These are phyloP conservation scores for Suillus decipiens DNA, from an alignment of 768 basidiomycete genomes.

Conservation along the genomic window DNA sequence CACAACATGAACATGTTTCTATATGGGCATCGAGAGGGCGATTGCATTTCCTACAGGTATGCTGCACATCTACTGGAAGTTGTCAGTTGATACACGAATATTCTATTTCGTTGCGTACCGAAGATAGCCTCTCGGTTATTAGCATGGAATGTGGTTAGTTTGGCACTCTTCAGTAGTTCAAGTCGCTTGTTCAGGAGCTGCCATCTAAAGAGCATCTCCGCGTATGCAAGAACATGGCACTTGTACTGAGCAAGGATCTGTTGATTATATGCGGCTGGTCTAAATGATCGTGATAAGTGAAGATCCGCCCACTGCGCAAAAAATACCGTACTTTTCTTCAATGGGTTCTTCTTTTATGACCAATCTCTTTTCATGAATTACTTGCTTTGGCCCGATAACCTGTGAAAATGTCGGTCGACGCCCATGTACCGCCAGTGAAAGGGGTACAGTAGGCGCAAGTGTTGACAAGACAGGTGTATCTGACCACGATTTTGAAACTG, in stretches of 20 bases:
- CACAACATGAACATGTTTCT: constrained; percentile 46
- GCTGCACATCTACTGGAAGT: constrained; percentile 43
- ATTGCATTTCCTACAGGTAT: constrained; percentile 49
- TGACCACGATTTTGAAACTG: constrained; percentile 59
- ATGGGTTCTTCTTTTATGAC: constrained; percentile 34
- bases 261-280: constrained; percentile 34
- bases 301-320: neutral
- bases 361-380: constrained; percentile 40
- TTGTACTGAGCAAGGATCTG: constrained; percentile 45
- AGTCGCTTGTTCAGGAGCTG: constrained; percentile 66
- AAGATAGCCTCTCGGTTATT: constrained; percentile 40
- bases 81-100: constrained; percentile 9
- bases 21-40: constrained; percentile 34
- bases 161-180: constrained; percentile 71
- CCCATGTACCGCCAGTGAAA: constrained; percentile 42
- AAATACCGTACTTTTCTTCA: constrained; percentile 17
- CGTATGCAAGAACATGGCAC: constrained; percentile 68
- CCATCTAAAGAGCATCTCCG: constrained; percentile 78
- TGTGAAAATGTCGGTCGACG: constrained; percentile 47
- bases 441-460: constrained; percentile 36
- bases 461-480: constrained; percentile 42
- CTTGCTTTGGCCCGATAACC: constrained; percentile 33
- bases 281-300: constrained; percentile 16
- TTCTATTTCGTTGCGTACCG: constrained; percentile 14
- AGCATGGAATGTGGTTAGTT: constrained; percentile 29